These are phyloP conservation scores for Hanseniaspora guilliermondii DNA, from an alignment of 805 yeast genomes.

Conservation along the genomic window DNA sequence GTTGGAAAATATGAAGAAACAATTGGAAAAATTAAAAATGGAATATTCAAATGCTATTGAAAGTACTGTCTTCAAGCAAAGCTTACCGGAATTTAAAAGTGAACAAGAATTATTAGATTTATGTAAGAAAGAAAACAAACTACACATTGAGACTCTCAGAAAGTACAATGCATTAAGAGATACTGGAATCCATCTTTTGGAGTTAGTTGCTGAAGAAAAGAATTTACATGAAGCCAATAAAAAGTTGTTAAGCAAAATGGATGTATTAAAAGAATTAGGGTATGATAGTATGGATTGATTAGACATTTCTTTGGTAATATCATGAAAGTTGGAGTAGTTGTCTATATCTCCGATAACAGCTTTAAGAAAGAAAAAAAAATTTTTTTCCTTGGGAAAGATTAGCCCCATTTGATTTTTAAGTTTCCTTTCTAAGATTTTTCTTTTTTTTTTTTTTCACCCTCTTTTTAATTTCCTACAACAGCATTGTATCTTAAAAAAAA, in stretches of 20 bases:
- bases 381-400: too few relatives aligned
- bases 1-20: neutral
- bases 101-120: neutral
- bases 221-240: constrained; percentile 31
- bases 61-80: neutral
- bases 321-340: too few relatives aligned
- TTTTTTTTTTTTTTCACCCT: too few relatives aligned
- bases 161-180: constrained; percentile 54
- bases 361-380: too few relatives aligned
- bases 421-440: too few relatives aligned
- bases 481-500: too few relatives aligned
- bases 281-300: neutral
- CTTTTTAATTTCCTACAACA: too few relatives aligned
- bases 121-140: constrained; percentile 23
- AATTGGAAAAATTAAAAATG: neutral
- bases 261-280: constrained; percentile 9
- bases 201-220: constrained; percentile 49
- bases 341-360: too few relatives aligned
- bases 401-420: too few relatives aligned
- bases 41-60: neutral
- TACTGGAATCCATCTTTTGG: constrained; percentile 43
- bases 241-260: constrained; percentile 44
- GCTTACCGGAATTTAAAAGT: neutral
- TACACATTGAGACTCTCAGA: constrained; percentile 42
- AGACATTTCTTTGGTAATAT: too few relatives aligned